These are phyloP conservation scores for Fonsecaea pugnacius DNA, from an alignment of 2,329 filamentous ascomycete species.

Conservation along the genomic window DNA sequence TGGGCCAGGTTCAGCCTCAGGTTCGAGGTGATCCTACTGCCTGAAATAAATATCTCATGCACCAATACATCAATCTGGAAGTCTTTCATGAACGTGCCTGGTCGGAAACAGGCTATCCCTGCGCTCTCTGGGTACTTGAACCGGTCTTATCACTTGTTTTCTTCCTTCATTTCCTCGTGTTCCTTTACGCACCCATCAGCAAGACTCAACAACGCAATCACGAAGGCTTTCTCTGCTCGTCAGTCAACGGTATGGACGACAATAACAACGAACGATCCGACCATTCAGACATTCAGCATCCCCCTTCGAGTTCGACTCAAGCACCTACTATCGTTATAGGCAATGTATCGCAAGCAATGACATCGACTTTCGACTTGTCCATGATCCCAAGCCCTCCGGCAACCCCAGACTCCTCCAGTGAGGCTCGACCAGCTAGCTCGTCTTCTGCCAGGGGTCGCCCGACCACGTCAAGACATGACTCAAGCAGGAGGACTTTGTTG, in stretches of 20 bases:
- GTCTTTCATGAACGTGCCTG: background rate
- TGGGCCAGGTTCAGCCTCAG: background rate
- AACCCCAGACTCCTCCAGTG: conserved; percentile 7
- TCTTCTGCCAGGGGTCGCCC: conserved; percentile 7
- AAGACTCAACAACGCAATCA: background rate
- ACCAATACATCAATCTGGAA: background rate
- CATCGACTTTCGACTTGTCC: conserved; percentile 8
- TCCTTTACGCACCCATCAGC: background rate
- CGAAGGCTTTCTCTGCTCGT: background rate
- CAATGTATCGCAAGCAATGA: conserved; percentile 4
- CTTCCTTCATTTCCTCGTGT: background rate
- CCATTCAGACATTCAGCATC: background rate
- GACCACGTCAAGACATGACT: conserved; percentile 4
- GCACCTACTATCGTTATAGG: conserved; percentile 13
- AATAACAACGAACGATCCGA: background rate
- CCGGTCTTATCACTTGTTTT: background rate
- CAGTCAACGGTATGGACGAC: conserved; percentile 2
- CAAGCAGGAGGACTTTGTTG: conserved; percentile 11
- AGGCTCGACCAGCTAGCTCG: conserved; percentile 4
- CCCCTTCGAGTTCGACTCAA: background rate
- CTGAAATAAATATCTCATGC: background rate
- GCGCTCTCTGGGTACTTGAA: background rate
- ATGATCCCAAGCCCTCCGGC: conserved; percentile 9
- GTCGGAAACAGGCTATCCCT: background rate
- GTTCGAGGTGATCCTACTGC: background rate